phyloP scores from a whole-genome alignment of 2,329 filamentous ascomycete species.

The Proliferodiscus dingleyae region DNA sequence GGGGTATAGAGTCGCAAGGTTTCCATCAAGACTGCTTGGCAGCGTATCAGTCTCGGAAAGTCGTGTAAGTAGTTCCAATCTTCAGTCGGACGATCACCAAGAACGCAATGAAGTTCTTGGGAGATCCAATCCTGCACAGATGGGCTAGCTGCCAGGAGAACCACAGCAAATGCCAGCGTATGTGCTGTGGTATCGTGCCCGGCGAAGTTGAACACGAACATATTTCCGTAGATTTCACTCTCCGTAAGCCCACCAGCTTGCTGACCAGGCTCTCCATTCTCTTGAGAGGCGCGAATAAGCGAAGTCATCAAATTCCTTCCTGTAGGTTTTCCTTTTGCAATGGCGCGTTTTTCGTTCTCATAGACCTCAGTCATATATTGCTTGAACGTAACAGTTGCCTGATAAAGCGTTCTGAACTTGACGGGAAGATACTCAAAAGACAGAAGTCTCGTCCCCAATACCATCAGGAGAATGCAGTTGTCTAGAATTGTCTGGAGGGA shows the following conservation, averaged over 20 bases:
- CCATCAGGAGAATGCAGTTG: too few relatives aligned
- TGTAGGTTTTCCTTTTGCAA: neutral
- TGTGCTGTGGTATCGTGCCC: conserved; percentile 77
- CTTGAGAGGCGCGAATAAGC: neutral
- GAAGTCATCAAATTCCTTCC: neutral
- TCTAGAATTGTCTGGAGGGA: too few relatives aligned
- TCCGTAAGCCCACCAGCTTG: neutral
- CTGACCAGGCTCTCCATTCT: neutral
- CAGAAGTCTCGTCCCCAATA: too few relatives aligned
- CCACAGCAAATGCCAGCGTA: conserved; percentile 61
- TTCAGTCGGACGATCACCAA: neutral
- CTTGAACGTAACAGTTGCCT: conserved; percentile 2
- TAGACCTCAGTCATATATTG: neutral
- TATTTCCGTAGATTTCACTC: conserved; percentile 54
- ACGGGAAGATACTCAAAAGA: neutral
- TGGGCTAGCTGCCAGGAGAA: conserved; percentile 62
- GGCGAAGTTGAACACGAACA: conserved; percentile 60
- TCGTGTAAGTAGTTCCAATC: neutral
- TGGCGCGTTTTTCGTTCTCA: neutral
- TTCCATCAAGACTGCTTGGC: conserved; percentile 1
- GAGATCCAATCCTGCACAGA: conserved; percentile 60
- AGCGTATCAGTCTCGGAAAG: conserved; percentile 3
- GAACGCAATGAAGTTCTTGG: conserved; percentile 44
- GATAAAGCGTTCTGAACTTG: neutral
- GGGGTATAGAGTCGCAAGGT: conserved; percentile 40